A percentile compares a stretch with the other conserved stretches of the same genome.
Conservation (phyloP, 768 basidiomycete species). For the Pleurotus platypus region DNA sequence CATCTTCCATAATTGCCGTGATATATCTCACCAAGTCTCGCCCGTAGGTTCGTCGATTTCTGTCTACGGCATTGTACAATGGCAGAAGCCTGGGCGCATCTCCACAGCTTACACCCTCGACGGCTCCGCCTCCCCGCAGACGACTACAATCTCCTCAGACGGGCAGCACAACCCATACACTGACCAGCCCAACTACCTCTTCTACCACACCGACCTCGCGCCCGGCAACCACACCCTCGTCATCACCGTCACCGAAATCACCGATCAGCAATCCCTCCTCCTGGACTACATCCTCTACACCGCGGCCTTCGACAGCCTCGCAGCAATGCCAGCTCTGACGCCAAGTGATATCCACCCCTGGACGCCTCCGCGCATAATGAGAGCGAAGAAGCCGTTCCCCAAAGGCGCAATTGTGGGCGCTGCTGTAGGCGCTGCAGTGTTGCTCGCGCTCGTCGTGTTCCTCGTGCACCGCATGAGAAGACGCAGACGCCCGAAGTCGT, state of each 20-base stretch:
- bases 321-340: slow-evolving; percentile 11
- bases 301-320: slow-evolving; percentile 24
- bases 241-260: slow-evolving; percentile 33
- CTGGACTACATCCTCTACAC: slow-evolving; percentile 40
- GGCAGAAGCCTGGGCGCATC: slow-evolving; percentile 23
- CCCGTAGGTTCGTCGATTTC: slow-evolving; percentile 31
- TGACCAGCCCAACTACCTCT: slow-evolving; percentile 26
- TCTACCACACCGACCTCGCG: slow-evolving; percentile 30
- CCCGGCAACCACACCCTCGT: slow-evolving; percentile 32
- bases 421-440: slow-evolving; percentile 13
- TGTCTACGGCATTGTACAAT: slow-evolving; percentile 30
- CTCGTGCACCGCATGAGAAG: not conserved
- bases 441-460: slow-evolving; percentile 3
- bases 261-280: slow-evolving; percentile 25
- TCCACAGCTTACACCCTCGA: slow-evolving; percentile 34
- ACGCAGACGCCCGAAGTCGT: not conserved
- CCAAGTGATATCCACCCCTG: slow-evolving; percentile 5
- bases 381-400: not conserved
- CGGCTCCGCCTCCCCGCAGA: slow-evolving; percentile 19
- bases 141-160: slow-evolving; percentile 8
- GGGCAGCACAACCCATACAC: slow-evolving; percentile 22
- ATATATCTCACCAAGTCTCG: too few species aligned
- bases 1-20: not conserved
- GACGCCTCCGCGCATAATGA: not conserved
- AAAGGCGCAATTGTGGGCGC: slow-evolving; percentile 14